Evolutionary conservation across 2,329 filamentous ascomycete genomes (phyloP), one percentile per base, ranked within the genome.

Genomic region (Pleurostoma richardsiae): DNA sequence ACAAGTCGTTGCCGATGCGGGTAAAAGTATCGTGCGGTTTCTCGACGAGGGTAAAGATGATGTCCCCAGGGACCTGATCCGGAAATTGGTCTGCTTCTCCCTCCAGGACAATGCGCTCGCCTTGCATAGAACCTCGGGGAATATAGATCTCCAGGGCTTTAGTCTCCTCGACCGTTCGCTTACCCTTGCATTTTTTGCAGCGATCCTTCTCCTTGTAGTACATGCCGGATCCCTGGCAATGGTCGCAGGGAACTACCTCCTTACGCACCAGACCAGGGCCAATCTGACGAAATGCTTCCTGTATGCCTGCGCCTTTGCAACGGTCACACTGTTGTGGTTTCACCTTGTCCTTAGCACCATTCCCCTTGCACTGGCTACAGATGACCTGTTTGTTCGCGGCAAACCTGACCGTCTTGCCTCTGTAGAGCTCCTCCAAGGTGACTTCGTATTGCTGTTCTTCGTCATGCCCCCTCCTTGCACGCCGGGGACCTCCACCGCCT

Each of bases 111-210:
- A 99, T 96, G 55, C 83, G 83, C 61, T 99, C 92, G 54, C 91
- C 91, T 64, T 95, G 85, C 73, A 81, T 81, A 38, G 87, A 86
- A 41, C 92, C 92, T 44, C 88, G 83, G 7, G 92, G 90, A 50
- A 99, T 96, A 71, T 97, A 97, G 44, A 99, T 85, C 70, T 99
- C 94, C 50, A 99, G 76, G 4, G 92, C 88, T 73, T 97, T 99
- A 69, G 88, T 94, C 69, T 94, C 88, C 59, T 90, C 86, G 40
- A 83, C 82, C 10, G 89, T 90, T 52, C 89, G 82, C 67, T 88
- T 88, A 60, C 94, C 94, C 72, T 97, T 97, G 82, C 94, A 99
- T 75, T 94, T 96, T 77, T 95, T 96, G 77, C 94, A 99, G 63
- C 90, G 89, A 62, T 99, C 94, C 75, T 97, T 97, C 62, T 96